phyloP scores from a whole-genome alignment of 305 asterid species.

The Fraxinus paxiana region DNA sequence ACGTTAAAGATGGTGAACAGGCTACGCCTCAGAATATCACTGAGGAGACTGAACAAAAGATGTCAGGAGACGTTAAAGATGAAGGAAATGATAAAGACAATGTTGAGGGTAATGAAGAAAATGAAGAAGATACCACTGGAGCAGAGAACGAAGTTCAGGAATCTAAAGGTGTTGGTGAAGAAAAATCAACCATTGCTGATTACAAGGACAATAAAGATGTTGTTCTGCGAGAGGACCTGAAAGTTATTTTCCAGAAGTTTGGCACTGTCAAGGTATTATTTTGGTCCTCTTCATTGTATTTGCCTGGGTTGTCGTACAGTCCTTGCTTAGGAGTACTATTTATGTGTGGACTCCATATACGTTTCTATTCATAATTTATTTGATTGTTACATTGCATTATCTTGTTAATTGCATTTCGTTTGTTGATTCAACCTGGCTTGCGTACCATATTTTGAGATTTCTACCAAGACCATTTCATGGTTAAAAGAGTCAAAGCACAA shows the following conservation, averaged over 20 bases:
- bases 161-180: conserved; percentile 26
- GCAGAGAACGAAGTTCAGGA: conserved; percentile 33
- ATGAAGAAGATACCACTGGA: conserved; percentile 36
- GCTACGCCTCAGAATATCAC: conserved; percentile 27
- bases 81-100: conserved; percentile 25
- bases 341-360: not conserved
- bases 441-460: not conserved
- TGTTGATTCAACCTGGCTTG: not conserved
- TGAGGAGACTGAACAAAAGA: conserved; percentile 31
- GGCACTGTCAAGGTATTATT: conserved; percentile 75
- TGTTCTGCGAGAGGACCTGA: conserved; percentile 89
- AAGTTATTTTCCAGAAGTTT: conserved; percentile 56
- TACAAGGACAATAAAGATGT: conserved; percentile 66
- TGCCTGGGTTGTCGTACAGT: not conserved
- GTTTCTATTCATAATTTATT: not conserved
- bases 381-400: not conserved
- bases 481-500: not conserved
- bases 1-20: conserved; percentile 30
- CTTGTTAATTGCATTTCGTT: not conserved
- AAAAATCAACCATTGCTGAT: conserved; percentile 32
- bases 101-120: conserved; percentile 36
- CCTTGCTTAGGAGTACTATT: not conserved
- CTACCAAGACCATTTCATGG: not conserved
- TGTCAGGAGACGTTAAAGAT: conserved; percentile 29
- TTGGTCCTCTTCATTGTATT: not conserved